Evolutionary conservation across 2,329 filamentous ascomycete species (phyloP).

Genomic region (Pseudomassariella vexata): DNA sequence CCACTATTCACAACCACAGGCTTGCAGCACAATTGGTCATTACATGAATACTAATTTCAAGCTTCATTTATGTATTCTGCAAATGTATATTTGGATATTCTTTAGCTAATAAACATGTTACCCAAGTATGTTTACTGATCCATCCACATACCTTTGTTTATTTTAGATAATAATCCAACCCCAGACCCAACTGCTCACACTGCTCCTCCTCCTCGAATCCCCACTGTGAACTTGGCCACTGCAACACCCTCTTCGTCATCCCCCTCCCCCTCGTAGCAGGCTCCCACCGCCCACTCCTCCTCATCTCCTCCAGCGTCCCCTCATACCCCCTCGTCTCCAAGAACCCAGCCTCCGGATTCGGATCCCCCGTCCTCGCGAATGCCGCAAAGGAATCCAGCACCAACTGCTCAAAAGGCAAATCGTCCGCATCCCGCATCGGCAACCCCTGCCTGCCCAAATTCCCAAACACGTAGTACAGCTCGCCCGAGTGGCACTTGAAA

Average conservation of each 20-base stretch:
- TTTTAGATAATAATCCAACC: slow-evolving; percentile 34
- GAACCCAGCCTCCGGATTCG: slow-evolving; percentile 41
- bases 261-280: slow-evolving; percentile 24
- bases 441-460: slow-evolving; percentile 35
- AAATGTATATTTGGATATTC: no score
- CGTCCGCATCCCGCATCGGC: slow-evolving; percentile 39
- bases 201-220: slow-evolving; percentile 44
- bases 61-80: background rate
- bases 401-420: slow-evolving; percentile 29
- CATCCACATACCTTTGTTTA: no score
- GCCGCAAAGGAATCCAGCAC: slow-evolving; percentile 43
- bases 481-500: slow-evolving; percentile 52
- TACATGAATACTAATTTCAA: background rate
- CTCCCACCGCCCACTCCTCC: slow-evolving; percentile 28
- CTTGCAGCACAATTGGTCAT: no score
- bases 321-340: slow-evolving; percentile 35
- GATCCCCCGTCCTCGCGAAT: slow-evolving; percentile 44
- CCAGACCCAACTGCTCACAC: slow-evolving; percentile 40
- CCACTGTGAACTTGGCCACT: slow-evolving; percentile 32
- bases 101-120: no score
- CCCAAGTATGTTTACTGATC: no score
- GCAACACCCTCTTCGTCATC: slow-evolving; percentile 38
- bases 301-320: slow-evolving; percentile 17
- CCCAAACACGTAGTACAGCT: slow-evolving; percentile 49
- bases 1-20: no score